Conservation (phyloP, 176 grass and related monocot genomes). For the Raddia distichophylla region DNA sequence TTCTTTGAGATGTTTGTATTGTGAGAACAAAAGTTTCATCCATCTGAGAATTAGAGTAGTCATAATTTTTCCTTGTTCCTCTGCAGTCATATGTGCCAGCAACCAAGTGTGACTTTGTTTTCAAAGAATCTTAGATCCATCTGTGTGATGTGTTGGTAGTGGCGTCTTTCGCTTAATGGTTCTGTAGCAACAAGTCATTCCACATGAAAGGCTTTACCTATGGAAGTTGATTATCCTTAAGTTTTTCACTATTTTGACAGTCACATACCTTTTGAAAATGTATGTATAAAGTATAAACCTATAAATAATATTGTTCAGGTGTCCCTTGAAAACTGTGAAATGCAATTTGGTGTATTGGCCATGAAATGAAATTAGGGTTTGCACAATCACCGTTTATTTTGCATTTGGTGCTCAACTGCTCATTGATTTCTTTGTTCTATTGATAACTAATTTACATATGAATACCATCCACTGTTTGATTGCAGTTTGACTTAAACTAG, state of each 20-base stretch:
- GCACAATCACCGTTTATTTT: neutral
- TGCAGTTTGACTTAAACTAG: neutral
- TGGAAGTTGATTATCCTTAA: neutral
- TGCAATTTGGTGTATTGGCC: neutral
- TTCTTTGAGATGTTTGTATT: constrained; percentile 9
- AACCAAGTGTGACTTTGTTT: neutral
- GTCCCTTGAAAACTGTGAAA: neutral
- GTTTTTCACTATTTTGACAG: neutral
- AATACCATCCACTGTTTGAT: neutral
- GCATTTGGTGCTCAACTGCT: neutral
- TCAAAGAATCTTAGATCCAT: neutral
- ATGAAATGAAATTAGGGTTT: neutral
- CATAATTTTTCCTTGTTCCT: neutral
- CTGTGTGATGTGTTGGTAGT: constrained; percentile 2
- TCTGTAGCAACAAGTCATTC: neutral
- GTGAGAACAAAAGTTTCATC: neutral
- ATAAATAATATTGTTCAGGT: neutral
- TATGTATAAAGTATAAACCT: neutral
- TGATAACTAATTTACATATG: neutral
- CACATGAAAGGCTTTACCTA: neutral
- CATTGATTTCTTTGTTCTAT: neutral
- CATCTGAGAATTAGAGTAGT: neutral
- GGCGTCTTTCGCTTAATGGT: neutral
- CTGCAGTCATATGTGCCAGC: neutral
- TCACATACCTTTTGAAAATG: constrained; percentile 1